A percentile compares a stretch with the other conserved stretches of the same genome.
Evolutionary conservation across 169 alveolate species (phyloP).

Genomic region (Gregarina niphandrodes): DNA sequence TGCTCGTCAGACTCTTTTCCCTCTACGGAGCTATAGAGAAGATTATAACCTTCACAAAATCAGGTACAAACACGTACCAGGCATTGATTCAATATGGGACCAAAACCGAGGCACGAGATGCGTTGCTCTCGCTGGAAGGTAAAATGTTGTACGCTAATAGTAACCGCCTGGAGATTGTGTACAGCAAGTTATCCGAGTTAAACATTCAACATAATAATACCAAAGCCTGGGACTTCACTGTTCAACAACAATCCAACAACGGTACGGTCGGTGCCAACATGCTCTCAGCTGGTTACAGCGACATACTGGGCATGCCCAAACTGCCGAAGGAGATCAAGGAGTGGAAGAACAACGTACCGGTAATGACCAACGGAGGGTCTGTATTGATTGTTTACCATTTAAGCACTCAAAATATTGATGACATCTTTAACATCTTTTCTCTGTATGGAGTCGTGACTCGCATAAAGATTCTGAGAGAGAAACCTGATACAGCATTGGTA

Average conservation of each 20-base stretch:
- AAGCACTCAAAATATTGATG: background rate
- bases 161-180: conserved; percentile 27
- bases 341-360: conserved; percentile 5
- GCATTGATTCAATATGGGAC: conserved; percentile 27
- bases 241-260: conserved; percentile 4
- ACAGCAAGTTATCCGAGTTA: conserved; percentile 22
- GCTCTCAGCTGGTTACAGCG: conserved; percentile 10
- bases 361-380: background rate
- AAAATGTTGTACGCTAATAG: conserved; percentile 34
- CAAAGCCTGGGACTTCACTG: conserved; percentile 28
- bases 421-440: conserved; percentile 25
- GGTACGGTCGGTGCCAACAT: background rate
- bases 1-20: too few relatives aligned
- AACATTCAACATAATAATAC: conserved; percentile 23
- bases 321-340: conserved; percentile 2
- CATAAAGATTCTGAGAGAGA: conserved; percentile 29
- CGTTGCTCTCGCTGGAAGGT: conserved; percentile 21
- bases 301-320: background rate
- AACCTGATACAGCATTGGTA: conserved; percentile 34
- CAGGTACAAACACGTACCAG: conserved; percentile 25
- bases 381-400: background rate
- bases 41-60: conserved; percentile 28
- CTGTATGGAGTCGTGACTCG: conserved; percentile 29
- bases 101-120: conserved; percentile 24
- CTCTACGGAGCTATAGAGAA: conserved; percentile 16